These are phyloP conservation scores for Penicillium italicum DNA, from an alignment of 2,329 filamentous ascomycete species.

Conservation along the genomic window DNA sequence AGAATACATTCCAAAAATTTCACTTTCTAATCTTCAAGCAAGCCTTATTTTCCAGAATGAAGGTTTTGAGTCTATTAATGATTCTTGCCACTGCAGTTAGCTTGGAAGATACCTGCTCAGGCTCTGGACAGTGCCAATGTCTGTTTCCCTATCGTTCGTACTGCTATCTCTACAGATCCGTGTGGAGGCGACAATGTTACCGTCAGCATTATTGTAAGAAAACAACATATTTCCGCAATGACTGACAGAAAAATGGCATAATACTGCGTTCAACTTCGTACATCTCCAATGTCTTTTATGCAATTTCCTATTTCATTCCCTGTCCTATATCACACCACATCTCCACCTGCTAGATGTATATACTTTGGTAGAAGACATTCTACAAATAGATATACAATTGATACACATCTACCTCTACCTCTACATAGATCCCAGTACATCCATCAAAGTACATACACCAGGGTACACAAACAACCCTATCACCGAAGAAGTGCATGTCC, in stretches of 20 bases:
- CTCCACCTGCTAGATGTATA: neutral
- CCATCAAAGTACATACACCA: neutral
- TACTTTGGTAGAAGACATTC: neutral
- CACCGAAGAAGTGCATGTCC: neutral
- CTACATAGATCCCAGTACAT: neutral
- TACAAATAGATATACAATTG: neutral
- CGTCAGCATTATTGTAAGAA: no score
- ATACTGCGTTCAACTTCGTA: neutral
- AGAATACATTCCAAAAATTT: no score
- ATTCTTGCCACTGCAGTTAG: no score
- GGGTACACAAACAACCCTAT: neutral
- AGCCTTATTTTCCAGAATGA: no score
- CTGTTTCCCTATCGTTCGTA: no score
- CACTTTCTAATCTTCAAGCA: no score
- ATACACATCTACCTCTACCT: no score
- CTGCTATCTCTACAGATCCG: no score
- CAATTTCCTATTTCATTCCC: neutral
- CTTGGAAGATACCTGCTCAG: no score
- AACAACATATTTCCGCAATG: neutral
- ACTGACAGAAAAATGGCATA: neutral
- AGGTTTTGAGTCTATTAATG: no score
- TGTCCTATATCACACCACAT: neutral
- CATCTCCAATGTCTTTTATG: neutral
- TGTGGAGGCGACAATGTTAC: no score
- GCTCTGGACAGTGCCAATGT: no score